phyloP scores from a whole-genome alignment of 2,329 filamentous ascomycete genomes.

The Colletotrichum costaricense region DNA sequence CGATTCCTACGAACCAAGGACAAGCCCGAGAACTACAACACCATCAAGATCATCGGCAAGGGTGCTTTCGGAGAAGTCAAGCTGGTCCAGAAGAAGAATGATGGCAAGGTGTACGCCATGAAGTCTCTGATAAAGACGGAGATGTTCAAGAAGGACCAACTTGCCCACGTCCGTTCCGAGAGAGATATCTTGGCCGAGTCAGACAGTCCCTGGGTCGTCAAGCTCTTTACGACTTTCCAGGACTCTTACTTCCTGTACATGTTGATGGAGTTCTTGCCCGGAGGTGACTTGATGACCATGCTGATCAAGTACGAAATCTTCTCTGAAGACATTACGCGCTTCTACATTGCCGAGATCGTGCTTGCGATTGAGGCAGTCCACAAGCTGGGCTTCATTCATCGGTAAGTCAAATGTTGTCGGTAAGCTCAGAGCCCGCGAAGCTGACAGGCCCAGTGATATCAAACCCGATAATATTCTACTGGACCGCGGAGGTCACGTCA shows the following conservation, averaged over 20 bases:
- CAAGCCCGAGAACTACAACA: conserved; percentile 93
- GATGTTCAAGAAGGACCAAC: conserved; percentile 99
- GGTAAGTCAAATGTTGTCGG: conserved; percentile 68
- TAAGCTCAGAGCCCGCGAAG: not conserved
- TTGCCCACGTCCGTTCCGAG: conserved; percentile 96
- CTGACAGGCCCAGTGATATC: conserved; percentile 77
- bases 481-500: conserved; percentile 95
- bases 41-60: conserved; percentile 98
- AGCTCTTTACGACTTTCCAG: conserved; percentile 98
- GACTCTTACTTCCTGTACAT: conserved; percentile 97
- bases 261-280: conserved; percentile 99
- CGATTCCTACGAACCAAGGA: conserved; percentile 95
- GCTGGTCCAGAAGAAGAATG: conserved; percentile 94
- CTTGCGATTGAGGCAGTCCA: conserved; percentile 99
- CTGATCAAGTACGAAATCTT: conserved; percentile 99
- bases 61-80: conserved; percentile 99
- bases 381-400: conserved; percentile 97
- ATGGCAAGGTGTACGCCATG: conserved; percentile 97
- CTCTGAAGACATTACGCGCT: conserved; percentile 96
- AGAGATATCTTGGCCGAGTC: conserved; percentile 98
- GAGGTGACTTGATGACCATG: conserved; percentile 99
- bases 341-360: conserved; percentile 99
- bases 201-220: conserved; percentile 99
- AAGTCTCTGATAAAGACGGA: conserved; percentile 99
- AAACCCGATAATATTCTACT: conserved; percentile 99